These are phyloP conservation scores for Aspergillus campestris DNA, from an alignment of 495 filamentous ascomycete genomes.

Conservation along the genomic window DNA sequence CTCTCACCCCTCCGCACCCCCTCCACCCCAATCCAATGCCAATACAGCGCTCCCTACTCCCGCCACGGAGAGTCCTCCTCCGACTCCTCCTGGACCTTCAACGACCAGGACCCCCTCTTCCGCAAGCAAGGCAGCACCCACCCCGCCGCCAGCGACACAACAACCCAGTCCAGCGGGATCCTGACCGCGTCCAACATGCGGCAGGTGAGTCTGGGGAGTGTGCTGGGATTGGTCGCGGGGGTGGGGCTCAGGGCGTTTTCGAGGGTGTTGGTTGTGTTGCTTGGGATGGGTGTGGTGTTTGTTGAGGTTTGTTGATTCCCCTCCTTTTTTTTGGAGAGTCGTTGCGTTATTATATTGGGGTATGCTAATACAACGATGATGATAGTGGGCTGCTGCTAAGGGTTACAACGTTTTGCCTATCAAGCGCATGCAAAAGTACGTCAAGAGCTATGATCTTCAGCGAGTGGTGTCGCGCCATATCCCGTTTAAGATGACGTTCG, in stretches of 20 bases:
- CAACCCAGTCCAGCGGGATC: conserved; percentile 8
- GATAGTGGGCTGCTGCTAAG: conserved; percentile 59
- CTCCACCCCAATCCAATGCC: conserved; percentile 30
- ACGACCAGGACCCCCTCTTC: conserved; percentile 11
- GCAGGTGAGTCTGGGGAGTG: conserved; percentile 62
- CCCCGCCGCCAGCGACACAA: neutral
- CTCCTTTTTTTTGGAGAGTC: neutral
- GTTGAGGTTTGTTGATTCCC: conserved; percentile 50
- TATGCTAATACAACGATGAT: too few species aligned
- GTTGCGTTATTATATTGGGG: neutral
- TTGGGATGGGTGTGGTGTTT: conserved; percentile 61
- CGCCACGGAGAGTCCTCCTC: conserved; percentile 11
- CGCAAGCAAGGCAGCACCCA: conserved; percentile 23
- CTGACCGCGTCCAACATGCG: conserved; percentile 44
- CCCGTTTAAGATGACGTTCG: conserved; percentile 75
- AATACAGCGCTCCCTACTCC: conserved; percentile 25
- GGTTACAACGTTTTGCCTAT: conserved; percentile 66
- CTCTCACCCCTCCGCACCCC: conserved; percentile 32
- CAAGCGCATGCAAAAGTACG: conserved; percentile 48
- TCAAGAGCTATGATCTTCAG: conserved; percentile 48
- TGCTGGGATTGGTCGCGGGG: conserved; percentile 61
- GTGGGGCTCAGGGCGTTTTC: conserved; percentile 69
- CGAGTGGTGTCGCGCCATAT: conserved; percentile 56
- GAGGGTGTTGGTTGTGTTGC: conserved; percentile 58
- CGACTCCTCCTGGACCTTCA: conserved; percentile 22